These are phyloP conservation scores for Rhizophagus clarus DNA, from an alignment of 192 early-diverging fungal genomes.

Conservation along the genomic window DNA sequence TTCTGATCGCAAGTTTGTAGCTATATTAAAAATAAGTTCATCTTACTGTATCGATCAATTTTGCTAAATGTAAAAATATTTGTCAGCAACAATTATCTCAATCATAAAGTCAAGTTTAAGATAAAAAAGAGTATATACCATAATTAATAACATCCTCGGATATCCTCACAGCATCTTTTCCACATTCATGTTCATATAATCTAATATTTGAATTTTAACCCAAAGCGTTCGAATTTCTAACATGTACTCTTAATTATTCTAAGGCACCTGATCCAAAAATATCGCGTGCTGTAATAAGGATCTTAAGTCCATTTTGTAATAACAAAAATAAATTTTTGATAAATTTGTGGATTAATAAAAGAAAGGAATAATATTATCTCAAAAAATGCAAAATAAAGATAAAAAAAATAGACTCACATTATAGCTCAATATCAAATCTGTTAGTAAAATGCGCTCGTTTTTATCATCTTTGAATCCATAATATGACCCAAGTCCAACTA, in stretches of 20 bases:
- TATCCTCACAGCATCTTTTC: slow-evolving; percentile 93
- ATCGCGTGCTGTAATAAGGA: slow-evolving; percentile 94
- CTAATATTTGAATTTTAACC: slow-evolving; percentile 68
- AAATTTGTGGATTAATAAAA: slow-evolving; percentile 85
- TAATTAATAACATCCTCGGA: slow-evolving; percentile 89
- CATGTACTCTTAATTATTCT: slow-evolving; percentile 91
- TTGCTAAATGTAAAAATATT: slow-evolving; percentile 34
- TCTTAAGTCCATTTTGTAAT: slow-evolving; percentile 84
- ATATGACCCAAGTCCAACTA: slow-evolving; percentile 44
- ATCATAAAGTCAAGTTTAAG: no score
- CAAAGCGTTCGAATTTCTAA: slow-evolving; percentile 79
- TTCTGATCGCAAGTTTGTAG: no score
- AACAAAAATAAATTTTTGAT: slow-evolving; percentile 94
- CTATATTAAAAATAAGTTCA: no score
- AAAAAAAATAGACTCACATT: neutral
- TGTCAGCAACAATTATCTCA: neutral
- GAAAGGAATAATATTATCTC: neutral
- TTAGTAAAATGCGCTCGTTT: slow-evolving; percentile 53
- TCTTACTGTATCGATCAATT: slow-evolving; percentile 82
- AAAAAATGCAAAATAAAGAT: neutral
- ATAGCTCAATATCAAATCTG: slow-evolving; percentile 52
- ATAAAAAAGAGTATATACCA: slow-evolving; percentile 43
- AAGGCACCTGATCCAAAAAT: slow-evolving; percentile 96
- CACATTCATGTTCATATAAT: slow-evolving; percentile 93
- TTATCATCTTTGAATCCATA: slow-evolving; percentile 56